phyloP scores from a whole-genome alignment of 2,329 filamentous ascomycete species.

The Aspergillus viridinutans region DNA sequence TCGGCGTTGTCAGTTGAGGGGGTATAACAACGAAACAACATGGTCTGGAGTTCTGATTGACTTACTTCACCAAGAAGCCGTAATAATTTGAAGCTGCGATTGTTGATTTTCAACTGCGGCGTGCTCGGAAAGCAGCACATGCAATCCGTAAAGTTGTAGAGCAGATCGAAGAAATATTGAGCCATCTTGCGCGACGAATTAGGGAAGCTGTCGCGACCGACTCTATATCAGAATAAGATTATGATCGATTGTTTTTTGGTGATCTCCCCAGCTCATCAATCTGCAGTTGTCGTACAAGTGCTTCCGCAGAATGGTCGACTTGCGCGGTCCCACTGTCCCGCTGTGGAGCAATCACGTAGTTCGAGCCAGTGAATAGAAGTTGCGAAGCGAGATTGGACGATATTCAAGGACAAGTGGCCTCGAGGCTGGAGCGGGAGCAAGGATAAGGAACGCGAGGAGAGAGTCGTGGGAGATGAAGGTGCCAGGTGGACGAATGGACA shows the following conservation, averaged over 20 bases:
- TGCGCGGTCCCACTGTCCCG: background rate
- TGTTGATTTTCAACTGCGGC: conserved; percentile 92
- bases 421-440: background rate
- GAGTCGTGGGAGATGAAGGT: background rate
- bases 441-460: background rate
- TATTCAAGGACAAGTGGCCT: background rate
- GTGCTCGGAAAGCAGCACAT: conserved; percentile 94
- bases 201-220: background rate
- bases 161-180: conserved; percentile 78
- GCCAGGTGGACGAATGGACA: background rate
- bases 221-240: background rate
- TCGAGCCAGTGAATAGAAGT: background rate
- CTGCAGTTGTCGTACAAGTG: background rate
- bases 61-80: conserved; percentile 85
- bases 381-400: background rate
- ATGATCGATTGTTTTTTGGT: background rate
- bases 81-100: conserved; percentile 89
- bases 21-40: conserved; percentile 3
- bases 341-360: background rate
- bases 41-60: background rate
- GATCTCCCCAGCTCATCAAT: background rate
- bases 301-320: background rate
- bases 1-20: conserved; percentile 7
- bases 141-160: conserved; percentile 91
- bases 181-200: conserved; percentile 54